Conservation (phyloP, 768 basidiomycete genomes). For the Tricholoma furcatifolium region DNA sequence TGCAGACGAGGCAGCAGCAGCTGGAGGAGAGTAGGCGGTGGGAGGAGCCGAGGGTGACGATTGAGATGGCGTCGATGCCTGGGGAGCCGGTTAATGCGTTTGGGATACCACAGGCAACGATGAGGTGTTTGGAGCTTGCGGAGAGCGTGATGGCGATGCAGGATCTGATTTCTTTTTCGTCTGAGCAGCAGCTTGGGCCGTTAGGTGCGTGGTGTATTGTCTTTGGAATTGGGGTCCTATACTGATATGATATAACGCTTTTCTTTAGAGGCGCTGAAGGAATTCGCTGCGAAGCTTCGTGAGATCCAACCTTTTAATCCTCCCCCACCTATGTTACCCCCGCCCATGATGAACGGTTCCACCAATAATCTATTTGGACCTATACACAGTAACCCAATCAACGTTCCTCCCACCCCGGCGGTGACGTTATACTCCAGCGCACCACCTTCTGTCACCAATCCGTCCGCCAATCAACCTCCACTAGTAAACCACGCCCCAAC, state of each 20-base stretch:
- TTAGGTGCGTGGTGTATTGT: constrained; percentile 47
- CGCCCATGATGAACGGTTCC: constrained; percentile 5
- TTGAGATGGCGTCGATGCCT: constrained; percentile 67
- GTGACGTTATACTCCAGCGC: constrained; percentile 52
- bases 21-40: constrained; percentile 57
- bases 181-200: constrained; percentile 54
- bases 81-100: constrained; percentile 86
- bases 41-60: constrained; percentile 64
- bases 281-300: constrained; percentile 38
- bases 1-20: constrained; percentile 16
- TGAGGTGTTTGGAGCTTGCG: constrained; percentile 86
- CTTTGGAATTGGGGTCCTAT: constrained; percentile 7
- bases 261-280: constrained; percentile 40
- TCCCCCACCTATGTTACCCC: constrained; percentile 10
- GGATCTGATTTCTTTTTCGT: constrained; percentile 70
- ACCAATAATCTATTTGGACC: constrained; percentile 11
- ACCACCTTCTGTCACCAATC: constrained; percentile 45
- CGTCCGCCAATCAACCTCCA: constrained; percentile 23
- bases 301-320: constrained; percentile 29
- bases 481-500: constrained; percentile 11
- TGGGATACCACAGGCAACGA: constrained; percentile 85
- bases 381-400: constrained; percentile 19
- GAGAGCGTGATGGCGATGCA: constrained; percentile 82
- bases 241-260: constrained; percentile 7
- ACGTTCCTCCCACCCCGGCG: constrained; percentile 25